Percentiles rank a stretch among this genome's conserved stretches.
Conservation (phyloP, 1,284 basidiomycete genomes). For the Rhodotorula sp. region DNA sequence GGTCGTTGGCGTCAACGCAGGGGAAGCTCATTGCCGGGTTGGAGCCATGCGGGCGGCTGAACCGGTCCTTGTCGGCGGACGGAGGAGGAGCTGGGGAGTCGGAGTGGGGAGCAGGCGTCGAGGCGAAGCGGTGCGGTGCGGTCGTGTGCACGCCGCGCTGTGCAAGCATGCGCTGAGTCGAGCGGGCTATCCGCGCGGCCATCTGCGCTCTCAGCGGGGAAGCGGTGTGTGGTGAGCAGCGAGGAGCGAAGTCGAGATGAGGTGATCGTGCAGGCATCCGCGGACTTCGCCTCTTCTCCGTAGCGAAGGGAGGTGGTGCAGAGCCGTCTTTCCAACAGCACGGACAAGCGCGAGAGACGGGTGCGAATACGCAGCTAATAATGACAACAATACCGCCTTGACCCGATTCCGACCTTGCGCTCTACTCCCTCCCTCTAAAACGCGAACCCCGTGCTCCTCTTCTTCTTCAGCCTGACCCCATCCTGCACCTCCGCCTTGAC, state of each 20-base stretch:
- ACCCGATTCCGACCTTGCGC: no score
- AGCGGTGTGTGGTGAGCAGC: not conserved
- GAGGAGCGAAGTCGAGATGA: no score
- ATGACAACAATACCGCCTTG: not conserved
- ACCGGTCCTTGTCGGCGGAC: not conserved
- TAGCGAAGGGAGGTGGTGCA: no score
- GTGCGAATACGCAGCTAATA: not conserved
- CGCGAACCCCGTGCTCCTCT: conserved; percentile 3
- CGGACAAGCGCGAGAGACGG: no score
- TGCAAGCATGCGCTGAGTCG: not conserved
- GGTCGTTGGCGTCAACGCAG: conserved; percentile 46
- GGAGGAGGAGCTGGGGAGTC: not conserved
- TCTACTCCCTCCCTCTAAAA: not conserved
- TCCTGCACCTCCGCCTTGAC: conserved; percentile 4
- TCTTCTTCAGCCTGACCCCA: conserved; percentile 11
- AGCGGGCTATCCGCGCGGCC: not conserved
- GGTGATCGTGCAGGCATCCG: no score
- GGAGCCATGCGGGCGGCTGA: conserved; percentile 28
- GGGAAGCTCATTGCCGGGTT: conserved; percentile 48
- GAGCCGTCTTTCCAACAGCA: no score
- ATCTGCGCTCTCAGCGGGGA: not conserved
- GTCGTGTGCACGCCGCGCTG: not conserved
- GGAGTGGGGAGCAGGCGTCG: not conserved
- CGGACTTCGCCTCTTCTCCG: no score
- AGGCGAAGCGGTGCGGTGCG: not conserved